Evolutionary conservation across 2,329 filamentous ascomycete species (phyloP).

Genomic region (Alternaria tenuissima): DNA sequence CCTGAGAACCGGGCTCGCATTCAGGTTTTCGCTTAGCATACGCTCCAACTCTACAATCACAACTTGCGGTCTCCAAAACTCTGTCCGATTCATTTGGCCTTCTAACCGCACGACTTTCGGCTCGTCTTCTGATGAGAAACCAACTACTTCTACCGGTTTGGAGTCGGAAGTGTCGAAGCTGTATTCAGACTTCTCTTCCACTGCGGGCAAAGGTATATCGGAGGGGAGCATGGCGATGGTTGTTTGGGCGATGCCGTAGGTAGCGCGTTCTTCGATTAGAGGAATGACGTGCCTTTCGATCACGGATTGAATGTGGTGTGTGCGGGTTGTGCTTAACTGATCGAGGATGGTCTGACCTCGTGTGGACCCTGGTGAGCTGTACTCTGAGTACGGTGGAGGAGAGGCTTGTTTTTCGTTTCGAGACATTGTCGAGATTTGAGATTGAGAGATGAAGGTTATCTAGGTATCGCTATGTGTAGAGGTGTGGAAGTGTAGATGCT

Average conservation of each 20-base stretch:
- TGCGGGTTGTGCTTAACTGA: slow-evolving; percentile 51
- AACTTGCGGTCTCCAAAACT: slow-evolving; percentile 55
- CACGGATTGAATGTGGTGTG: slow-evolving; percentile 51
- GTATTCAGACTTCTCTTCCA: slow-evolving; percentile 41
- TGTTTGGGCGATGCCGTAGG: slow-evolving; percentile 54
- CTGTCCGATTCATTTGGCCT: slow-evolving; percentile 51
- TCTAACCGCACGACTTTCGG: slow-evolving; percentile 52
- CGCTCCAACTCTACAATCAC: slow-evolving; percentile 53
- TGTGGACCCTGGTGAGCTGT: slow-evolving; percentile 25
- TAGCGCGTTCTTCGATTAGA: slow-evolving; percentile 50
- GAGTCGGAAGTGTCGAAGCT: slow-evolving; percentile 34
- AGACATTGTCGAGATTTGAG: slow-evolving; percentile 15
- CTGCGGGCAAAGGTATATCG: slow-evolving; percentile 43
- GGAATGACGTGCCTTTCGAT: slow-evolving; percentile 54
- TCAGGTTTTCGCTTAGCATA: slow-evolving; percentile 44
- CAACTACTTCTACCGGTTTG: slow-evolving; percentile 48
- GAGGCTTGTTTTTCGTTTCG: slow-evolving; percentile 15
- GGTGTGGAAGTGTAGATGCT: background rate
- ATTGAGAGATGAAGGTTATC: background rate
- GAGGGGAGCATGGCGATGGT: slow-evolving; percentile 57
- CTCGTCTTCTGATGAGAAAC: slow-evolving; percentile 52
- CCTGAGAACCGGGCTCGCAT: slow-evolving; percentile 25
- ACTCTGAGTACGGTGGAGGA: slow-evolving; percentile 22
- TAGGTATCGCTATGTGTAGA: background rate
- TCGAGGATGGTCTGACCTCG: slow-evolving; percentile 44